These are phyloP conservation scores for Teunomyces pallodes DNA, from an alignment of 805 yeast genomes.

Conservation along the genomic window DNA sequence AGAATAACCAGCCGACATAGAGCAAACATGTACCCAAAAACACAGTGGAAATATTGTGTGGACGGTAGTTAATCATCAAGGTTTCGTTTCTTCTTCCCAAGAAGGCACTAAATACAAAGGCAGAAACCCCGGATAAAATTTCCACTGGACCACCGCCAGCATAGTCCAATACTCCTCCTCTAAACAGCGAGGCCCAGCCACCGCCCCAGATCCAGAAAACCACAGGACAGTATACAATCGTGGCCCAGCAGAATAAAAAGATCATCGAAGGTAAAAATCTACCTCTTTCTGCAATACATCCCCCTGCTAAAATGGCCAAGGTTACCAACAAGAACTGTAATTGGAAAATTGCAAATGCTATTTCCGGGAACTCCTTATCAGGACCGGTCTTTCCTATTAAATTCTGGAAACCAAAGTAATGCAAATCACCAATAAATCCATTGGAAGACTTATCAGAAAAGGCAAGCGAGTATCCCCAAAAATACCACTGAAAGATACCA, in stretches of 20 bases:
- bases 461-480: constrained; percentile 97
- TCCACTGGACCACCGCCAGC: constrained; percentile 99
- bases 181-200: constrained; percentile 79
- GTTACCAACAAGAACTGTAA: constrained; percentile 93
- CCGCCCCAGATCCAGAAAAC: constrained; percentile 95
- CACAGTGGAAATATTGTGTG: constrained; percentile 90
- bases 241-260: constrained; percentile 83
- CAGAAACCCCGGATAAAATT: constrained; percentile 86
- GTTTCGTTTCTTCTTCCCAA: constrained; percentile 75
- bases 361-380: constrained; percentile 60
- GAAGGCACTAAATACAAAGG: constrained; percentile 79
- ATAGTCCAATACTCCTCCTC: constrained; percentile 91
- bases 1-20: constrained; percentile 96
- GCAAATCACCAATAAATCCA: constrained; percentile 83
- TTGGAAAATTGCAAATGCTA: constrained; percentile 83
- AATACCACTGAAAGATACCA: constrained; percentile 88
- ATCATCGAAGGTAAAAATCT: constrained; percentile 80
- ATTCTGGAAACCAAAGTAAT: constrained; percentile 76
- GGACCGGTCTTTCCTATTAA: constrained; percentile 45
- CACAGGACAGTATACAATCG: constrained; percentile 91
- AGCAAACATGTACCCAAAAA: constrained; percentile 83
- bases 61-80: constrained; percentile 82
- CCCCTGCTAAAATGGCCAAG: constrained; percentile 86
- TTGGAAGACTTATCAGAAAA: constrained; percentile 78
- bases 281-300: constrained; percentile 85